Conservation (phyloP, 1,284 basidiomycete genomes). For the Moesziomyces aphidis region DNA sequence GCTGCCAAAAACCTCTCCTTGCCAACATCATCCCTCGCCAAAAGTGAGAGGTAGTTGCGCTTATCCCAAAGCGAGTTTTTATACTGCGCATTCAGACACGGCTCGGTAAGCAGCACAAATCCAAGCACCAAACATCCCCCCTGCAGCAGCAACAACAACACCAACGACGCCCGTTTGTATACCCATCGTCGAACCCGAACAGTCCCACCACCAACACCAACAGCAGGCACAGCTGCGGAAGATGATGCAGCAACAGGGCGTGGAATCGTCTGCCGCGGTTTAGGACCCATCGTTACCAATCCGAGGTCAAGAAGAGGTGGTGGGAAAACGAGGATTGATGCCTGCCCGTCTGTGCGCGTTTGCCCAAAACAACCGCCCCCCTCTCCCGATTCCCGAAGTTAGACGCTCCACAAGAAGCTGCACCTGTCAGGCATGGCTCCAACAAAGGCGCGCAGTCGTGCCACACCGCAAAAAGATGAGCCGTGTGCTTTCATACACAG, state of each 20-base stretch:
- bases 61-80: slow-evolving; percentile 7
- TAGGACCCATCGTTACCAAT: slow-evolving; percentile 8
- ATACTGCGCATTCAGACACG: slow-evolving; percentile 26
- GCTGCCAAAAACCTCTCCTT: slow-evolving; percentile 12
- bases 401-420: too few species aligned
- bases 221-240: not conserved
- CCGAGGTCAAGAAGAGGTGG: not conserved
- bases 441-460: too few species aligned
- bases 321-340: not conserved
- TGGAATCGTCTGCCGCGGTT: slow-evolving; percentile 13
- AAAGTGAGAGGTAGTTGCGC: slow-evolving; percentile 12
- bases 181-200: slow-evolving; percentile 12
- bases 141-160: slow-evolving; percentile 18
- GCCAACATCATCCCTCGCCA: slow-evolving; percentile 3
- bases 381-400: not conserved
- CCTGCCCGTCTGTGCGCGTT: not conserved
- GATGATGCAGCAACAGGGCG: not conserved
- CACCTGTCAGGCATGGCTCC: not conserved
- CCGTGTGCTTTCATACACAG: too few species aligned
- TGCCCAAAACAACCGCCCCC: not conserved
- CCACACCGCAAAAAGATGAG: too few species aligned
- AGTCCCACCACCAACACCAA: not conserved
- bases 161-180: not conserved
- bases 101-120: slow-evolving; percentile 33
- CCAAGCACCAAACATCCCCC: slow-evolving; percentile 6